These are phyloP conservation scores for Xylariales sp. DNA, from an alignment of 2,329 filamentous ascomycete genomes.

Conservation along the genomic window DNA sequence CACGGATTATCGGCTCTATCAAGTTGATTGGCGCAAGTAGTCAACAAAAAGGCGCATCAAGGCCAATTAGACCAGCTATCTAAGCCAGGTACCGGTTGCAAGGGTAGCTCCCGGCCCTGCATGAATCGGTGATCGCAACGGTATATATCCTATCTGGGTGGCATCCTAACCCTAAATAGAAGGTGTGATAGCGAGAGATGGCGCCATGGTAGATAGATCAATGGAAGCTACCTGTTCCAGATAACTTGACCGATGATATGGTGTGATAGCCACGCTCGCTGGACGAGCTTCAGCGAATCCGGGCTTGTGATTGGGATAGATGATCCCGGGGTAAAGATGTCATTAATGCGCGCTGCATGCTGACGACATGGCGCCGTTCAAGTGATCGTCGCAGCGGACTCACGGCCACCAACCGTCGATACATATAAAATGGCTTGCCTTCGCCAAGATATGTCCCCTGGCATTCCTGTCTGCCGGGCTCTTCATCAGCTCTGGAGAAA, in stretches of 20 bases:
- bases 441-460: slow-evolving; percentile 2
- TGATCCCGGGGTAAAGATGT: neutral
- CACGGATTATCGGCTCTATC: slow-evolving; percentile 5
- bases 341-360: slow-evolving; percentile 25
- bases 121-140: slow-evolving; percentile 12
- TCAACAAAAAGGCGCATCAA: neutral
- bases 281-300: slow-evolving; percentile 13
- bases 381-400: neutral
- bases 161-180: slow-evolving; percentile 32
- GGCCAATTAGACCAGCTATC: neutral
- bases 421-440: slow-evolving; percentile 24
- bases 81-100: slow-evolving; percentile 5
- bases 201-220: slow-evolving; percentile 26
- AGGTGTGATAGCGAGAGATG: slow-evolving; percentile 30
- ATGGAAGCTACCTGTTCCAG: neutral
- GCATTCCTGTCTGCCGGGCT: neutral
- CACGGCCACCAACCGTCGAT: neutral
- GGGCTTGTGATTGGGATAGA: slow-evolving; percentile 11
- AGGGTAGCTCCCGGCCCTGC: neutral
- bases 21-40: slow-evolving; percentile 15
- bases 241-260: slow-evolving; percentile 2
- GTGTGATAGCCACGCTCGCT: slow-evolving; percentile 16
- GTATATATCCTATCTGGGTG: slow-evolving; percentile 8
- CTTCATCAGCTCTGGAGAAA: slow-evolving; percentile 10
- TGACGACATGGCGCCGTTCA: slow-evolving; percentile 29